Conservation (phyloP, 179 eudicot genomes). For the Spergularia azorica region DNA sequence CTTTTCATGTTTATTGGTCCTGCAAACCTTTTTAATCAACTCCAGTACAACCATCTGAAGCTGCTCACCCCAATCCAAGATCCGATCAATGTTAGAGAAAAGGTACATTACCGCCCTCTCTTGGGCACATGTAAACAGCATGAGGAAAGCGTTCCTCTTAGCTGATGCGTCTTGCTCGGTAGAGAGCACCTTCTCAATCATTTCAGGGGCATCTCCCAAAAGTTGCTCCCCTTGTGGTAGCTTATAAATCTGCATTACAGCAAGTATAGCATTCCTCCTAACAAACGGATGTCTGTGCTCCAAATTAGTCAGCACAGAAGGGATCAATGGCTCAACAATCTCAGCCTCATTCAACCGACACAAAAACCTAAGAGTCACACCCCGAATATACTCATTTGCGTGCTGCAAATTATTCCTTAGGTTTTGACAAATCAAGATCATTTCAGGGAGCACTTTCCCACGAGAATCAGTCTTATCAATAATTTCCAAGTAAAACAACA, state of each 20-base stretch:
- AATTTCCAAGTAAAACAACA: constrained; percentile 65
- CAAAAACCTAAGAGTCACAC: constrained; percentile 70
- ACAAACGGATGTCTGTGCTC: constrained; percentile 74
- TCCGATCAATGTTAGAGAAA: constrained; percentile 55
- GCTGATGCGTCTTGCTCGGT: constrained; percentile 74
- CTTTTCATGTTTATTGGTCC: constrained; percentile 72
- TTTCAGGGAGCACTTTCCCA: constrained; percentile 62
- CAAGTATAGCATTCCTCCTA: constrained; percentile 74
- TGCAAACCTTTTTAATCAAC: constrained; percentile 71
- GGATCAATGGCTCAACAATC: constrained; percentile 73
- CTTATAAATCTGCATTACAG: constrained; percentile 72
- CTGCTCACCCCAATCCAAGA: constrained; percentile 72
- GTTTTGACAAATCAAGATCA: constrained; percentile 78
- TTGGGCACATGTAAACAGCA: constrained; percentile 68
- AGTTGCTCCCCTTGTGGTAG: constrained; percentile 76
- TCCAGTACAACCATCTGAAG: constrained; percentile 81
- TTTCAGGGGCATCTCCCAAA: constrained; percentile 65
- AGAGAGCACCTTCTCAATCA: constrained; percentile 64
- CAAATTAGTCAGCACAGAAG: constrained; percentile 56
- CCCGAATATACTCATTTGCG: constrained; percentile 72
- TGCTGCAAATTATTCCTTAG: constrained; percentile 69
- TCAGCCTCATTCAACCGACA: constrained; percentile 70
- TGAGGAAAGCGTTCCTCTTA: constrained; percentile 78
- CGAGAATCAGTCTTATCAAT: constrained; percentile 69
- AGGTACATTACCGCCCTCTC: constrained; percentile 70